Conservation (phyloP, 2,329 filamentous ascomycete genomes). For the Dothideomycetes sp. region DNA sequence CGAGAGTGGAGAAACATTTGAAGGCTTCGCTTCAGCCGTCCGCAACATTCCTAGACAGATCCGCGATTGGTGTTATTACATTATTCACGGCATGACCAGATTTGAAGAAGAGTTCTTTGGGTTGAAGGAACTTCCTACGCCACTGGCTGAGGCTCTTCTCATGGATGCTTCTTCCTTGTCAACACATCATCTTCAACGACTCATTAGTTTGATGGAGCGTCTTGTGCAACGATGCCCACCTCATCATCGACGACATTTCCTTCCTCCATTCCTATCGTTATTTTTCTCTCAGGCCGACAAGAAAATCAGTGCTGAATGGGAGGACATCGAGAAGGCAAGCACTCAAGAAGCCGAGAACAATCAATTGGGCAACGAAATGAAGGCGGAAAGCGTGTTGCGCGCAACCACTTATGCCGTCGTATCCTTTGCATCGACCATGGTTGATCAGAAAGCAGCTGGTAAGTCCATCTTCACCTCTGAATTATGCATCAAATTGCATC, state of each 20-base stretch:
- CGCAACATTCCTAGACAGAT: constrained; percentile 82
- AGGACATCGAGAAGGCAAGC: constrained; percentile 51
- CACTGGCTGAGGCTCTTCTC: constrained; percentile 76
- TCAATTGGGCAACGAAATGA: constrained; percentile 86
- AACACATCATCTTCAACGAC: constrained; percentile 86
- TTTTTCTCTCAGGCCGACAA: constrained; percentile 79
- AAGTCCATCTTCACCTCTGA: not conserved
- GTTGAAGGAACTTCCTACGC: constrained; percentile 71
- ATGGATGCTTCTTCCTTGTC: constrained; percentile 73
- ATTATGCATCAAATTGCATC: not conserved
- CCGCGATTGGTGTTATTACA: constrained; percentile 86
- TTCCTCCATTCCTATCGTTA: constrained; percentile 71
- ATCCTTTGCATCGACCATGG: constrained; percentile 78
- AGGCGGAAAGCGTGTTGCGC: constrained; percentile 86
- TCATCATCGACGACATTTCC: constrained; percentile 64
- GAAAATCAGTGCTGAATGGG: constrained; percentile 85
- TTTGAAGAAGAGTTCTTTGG: constrained; percentile 85
- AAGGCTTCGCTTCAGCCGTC: constrained; percentile 89
- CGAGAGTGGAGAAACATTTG: constrained; percentile 78
- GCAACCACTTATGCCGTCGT: constrained; percentile 89
- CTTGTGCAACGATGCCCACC: constrained; percentile 88
- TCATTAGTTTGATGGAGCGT: constrained; percentile 79
- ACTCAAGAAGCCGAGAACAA: constrained; percentile 59
- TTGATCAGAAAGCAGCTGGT: constrained; percentile 45
- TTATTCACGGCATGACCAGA: constrained; percentile 86